Evolutionary conservation across 2,329 filamentous ascomycete species (phyloP).

Genomic region (Teratosphaeria pseudoeucalypti): DNA sequence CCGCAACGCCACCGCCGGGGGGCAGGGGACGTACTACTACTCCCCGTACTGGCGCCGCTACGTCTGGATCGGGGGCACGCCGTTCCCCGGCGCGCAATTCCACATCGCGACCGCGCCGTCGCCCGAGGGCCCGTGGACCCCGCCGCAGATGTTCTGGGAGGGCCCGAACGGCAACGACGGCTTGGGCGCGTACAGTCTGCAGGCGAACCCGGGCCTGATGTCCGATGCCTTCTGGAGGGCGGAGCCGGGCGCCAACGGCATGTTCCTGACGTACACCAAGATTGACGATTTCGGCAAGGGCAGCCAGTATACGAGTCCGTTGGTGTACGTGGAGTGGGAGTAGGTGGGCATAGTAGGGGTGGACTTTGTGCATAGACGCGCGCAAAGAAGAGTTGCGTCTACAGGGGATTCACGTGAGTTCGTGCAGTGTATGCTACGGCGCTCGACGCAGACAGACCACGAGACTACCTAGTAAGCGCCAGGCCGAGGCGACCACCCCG

Average conservation of each 20-base stretch:
- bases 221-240: not conserved
- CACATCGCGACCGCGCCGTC: not conserved
- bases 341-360: not conserved
- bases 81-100: not conserved
- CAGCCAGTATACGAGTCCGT: not conserved
- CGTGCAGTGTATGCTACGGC: not conserved
- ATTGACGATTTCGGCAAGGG: constrained; percentile 1
- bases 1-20: not conserved
- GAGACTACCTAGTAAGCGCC: constrained; percentile 22
- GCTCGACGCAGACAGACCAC: not conserved
- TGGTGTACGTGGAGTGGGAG: constrained; percentile 1
- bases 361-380: not conserved
- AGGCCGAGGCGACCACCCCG: constrained; percentile 19
- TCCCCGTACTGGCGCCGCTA: not conserved
- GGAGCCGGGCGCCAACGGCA: not conserved
- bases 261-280: constrained; percentile 1
- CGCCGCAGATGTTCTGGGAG: not conserved
- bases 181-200: not conserved
- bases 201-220: not conserved
- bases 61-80: not conserved
- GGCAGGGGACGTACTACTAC: not conserved
- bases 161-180: not conserved
- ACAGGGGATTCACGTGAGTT: not conserved
- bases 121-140: not conserved
- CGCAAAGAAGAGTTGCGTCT: no score